Evolutionary conservation across 495 filamentous ascomycete species (phyloP), one percentile per base, ranked within the genome.

Genomic region (Chlorociboria aeruginascens): DNA sequence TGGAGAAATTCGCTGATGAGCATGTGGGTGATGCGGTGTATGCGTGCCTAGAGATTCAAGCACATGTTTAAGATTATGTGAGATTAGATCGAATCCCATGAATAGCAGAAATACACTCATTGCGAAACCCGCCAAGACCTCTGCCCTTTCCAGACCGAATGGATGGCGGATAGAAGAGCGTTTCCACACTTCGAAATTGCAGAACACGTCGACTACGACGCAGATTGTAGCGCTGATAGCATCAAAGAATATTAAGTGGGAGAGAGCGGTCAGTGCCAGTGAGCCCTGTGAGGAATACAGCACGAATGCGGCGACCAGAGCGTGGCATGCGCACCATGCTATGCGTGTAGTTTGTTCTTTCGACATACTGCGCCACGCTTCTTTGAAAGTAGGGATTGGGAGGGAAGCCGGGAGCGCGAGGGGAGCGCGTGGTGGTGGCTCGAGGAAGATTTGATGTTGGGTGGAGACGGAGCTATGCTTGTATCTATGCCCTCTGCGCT

Each of bases 171-270:
- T 85, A 51, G 79, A 89, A 44, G 85, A 89, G 35, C 92, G 77
- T 49, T 86, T 89, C 93, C 93, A 97, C 3, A 96, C 90, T 60
- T 96, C 90, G 55, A 98, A 98, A 63, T 97, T 97, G 30, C 83
- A 77, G 30, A 95, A 72, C 0, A 97, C 85, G 59, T 97, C 92
- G 38, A 97, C 92, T 1, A 74, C 80, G 1, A 95, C 89, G 58
- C 90, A 97, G n/a, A 98, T 79, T 40, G 86, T 78, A 12, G 92
- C 92, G 11, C 87, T 87, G 2, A 95, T 72, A 8, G 90, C 89
- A 64, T 98, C 92, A 61, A 95, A 98, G 60, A 95, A 78, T 45
- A 97, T 84, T 44, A 98, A 70, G 56, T 95, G 90, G 9, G 88
- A 93, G 11, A 98, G 70, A 0, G 92, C 89, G 6, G 88, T 96